phyloP scores from a whole-genome alignment of 768 basidiomycete genomes.

The Lactarius hatsudake region DNA sequence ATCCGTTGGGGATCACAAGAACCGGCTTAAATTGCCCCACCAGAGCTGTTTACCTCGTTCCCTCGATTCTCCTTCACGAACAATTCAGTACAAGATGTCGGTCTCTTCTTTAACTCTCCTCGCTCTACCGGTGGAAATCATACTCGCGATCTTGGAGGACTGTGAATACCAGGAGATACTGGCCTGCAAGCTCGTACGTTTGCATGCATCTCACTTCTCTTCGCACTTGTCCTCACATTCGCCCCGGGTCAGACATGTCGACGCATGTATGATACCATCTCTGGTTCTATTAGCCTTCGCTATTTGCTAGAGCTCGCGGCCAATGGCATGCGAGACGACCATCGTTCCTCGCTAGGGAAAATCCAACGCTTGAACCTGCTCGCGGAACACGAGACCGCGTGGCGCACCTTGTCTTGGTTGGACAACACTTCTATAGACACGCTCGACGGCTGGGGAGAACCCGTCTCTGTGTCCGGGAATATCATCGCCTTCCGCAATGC shows the following conservation, averaged over 20 bases:
- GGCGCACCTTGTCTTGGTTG: conserved; percentile 6
- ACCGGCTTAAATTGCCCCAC: background rate
- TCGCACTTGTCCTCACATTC: background rate
- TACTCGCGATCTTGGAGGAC: conserved; percentile 1
- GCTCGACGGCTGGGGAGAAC: conserved; percentile 8
- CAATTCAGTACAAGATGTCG: background rate
- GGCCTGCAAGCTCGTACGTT: conserved; percentile 5
- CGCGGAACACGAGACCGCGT: conserved; percentile 1
- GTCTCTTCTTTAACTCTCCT: background rate
- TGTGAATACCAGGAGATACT: conserved; percentile 4
- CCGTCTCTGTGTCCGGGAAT: conserved; percentile 8
- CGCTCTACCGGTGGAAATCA: conserved; percentile 4
- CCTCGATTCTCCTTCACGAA: background rate
- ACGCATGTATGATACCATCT: background rate
- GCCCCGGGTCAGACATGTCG: background rate
- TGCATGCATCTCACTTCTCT: background rate
- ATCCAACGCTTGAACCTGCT: conserved; percentile 9
- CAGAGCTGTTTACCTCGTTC: background rate
- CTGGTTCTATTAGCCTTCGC: conserved; percentile 6
- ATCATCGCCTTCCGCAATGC: conserved; percentile 1
- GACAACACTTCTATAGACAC: background rate
- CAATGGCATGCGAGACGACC: conserved; percentile 8
- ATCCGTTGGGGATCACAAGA: background rate
- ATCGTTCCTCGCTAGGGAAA: conserved; percentile 3
- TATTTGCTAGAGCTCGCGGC: conserved; percentile 14